Conservation (phyloP, 768 basidiomycete genomes). For the Tremella mesenterica region DNA sequence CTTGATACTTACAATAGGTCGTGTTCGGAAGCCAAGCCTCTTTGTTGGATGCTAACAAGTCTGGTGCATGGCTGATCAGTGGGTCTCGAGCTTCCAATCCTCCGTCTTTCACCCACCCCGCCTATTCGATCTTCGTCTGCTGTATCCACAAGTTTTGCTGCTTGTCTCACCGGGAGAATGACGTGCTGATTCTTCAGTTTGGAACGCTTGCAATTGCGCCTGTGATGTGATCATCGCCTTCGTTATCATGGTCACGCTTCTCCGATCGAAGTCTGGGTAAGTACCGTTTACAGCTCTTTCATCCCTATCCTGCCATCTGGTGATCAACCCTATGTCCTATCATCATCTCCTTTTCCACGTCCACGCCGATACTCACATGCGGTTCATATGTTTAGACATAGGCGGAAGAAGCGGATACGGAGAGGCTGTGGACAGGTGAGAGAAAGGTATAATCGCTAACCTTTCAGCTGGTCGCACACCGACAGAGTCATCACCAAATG, state of each 20-base stretch:
- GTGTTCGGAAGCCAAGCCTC: conserved; percentile 16
- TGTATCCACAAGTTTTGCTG: too few relatives aligned
- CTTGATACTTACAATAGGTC: conserved; percentile 3
- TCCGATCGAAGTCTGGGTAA: conserved; percentile 21
- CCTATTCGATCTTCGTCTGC: too few relatives aligned
- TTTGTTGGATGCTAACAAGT: conserved; percentile 15
- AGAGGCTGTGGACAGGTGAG: too few relatives aligned
- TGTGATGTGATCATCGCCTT: conserved; percentile 22
- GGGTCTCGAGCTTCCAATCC: too few relatives aligned
- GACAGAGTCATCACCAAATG: conserved; percentile 12
- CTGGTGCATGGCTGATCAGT: conserved; percentile 15
- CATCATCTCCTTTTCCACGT: neutral
- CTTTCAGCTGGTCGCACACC: conserved; percentile 21
- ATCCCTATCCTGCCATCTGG: neutral
- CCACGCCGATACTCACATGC: neutral
- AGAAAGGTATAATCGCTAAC: conserved; percentile 6
- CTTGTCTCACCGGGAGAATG: neutral
- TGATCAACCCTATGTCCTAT: neutral
- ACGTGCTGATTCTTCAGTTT: conserved; percentile 8
- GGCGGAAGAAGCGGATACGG: too few relatives aligned
- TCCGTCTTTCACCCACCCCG: too few relatives aligned
- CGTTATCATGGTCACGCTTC: conserved; percentile 15
- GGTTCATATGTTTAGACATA: neutral
- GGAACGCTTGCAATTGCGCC: conserved; percentile 13
- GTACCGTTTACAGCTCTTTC: neutral